Evolutionary conservation across 176 grass and related monocot genomes (phyloP), one percentile per base, ranked within the genome.

Genomic region (Poa pratensis): DNA sequence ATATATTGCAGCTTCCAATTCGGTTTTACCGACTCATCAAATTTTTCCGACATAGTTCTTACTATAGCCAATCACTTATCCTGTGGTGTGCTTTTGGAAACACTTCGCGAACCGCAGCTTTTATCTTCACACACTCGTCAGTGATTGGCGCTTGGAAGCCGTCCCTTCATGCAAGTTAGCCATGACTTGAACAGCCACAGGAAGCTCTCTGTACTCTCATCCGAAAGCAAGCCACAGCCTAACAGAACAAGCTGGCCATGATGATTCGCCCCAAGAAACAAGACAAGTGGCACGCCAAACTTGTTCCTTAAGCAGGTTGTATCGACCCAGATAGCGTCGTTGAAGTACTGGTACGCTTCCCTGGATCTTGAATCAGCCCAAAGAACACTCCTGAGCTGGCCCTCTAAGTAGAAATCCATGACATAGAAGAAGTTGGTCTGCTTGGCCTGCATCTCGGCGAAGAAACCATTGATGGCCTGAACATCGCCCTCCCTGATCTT

Each of bases 341-440:
- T 80, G 68, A 92, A 95, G 77, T 88, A 95, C 2, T 95, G 79
- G 76, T 95, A 90, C 5, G 79, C 80, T 35, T 76, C 64, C 86
- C 93, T 88, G 65, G 88, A 92, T 59, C 90, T 90, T 45, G 93
- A 92, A 88, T 95, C 93, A 28, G 90, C 93, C 90, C 93, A 95
- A 60, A 95, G 84, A 64, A 95, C 83, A 63, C 86, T 95, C 83
- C 93, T 95, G 4, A 92, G 55, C 78, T 86, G 90, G 7, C 93
- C 93, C 78, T 94, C 92, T 2, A 87, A 79, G 52, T 94, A 88
- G 40, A 91, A 89, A 85, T 94, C 92, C 89, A 95, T 87, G 75
- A 95, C 42, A 76, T 92, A 95, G 74, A 92, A 95, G 79, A 90
- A 95, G 42, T 92, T 95, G 62, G 93, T 76, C 42, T 90, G 86